A percentile compares a stretch with the other conserved stretches of the same genome.
These are phyloP conservation scores for Butyriboletus loyo DNA, from an alignment of 768 basidiomycete genomes.

Conservation along the genomic window DNA sequence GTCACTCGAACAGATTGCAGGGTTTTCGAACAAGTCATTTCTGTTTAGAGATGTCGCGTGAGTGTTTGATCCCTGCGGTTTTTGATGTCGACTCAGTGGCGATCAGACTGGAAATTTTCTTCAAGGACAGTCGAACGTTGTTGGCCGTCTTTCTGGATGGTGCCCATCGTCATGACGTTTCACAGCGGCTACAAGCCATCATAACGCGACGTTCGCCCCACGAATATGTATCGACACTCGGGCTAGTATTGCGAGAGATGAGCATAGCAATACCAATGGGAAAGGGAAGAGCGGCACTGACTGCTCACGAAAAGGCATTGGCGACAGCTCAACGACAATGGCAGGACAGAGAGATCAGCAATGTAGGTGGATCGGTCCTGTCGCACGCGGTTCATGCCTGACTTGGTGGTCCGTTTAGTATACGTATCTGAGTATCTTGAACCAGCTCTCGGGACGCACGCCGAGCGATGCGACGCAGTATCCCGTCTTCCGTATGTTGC, in stretches of 20 bases:
- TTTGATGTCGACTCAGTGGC: not conserved
- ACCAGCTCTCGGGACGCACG: conserved; percentile 89
- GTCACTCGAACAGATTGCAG: conserved; percentile 75
- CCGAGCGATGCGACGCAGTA: conserved; percentile 95
- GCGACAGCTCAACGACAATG: conserved; percentile 74
- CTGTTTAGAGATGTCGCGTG: conserved; percentile 91
- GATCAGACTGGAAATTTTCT: conserved; percentile 81
- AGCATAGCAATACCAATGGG: conserved; percentile 25
- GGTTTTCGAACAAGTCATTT: conserved; percentile 78
- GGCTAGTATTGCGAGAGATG: conserved; percentile 42
- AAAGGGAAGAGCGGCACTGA: conserved; percentile 8
- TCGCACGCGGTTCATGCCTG: not conserved
- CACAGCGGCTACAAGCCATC: conserved; percentile 49
- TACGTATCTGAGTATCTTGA: conserved; percentile 83
- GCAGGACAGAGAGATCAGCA: conserved; percentile 90
- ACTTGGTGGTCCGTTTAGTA: conserved; percentile 47
- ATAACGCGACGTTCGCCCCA: conserved; percentile 41
- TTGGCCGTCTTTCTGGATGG: conserved; percentile 78
- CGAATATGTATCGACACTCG: conserved; percentile 42
- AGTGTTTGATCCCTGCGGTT: conserved; percentile 29
- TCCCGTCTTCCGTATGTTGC: conserved; percentile 75
- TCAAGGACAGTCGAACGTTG: conserved; percentile 87
- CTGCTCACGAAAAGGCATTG: conserved; percentile 43
- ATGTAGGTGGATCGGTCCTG: conserved; percentile 46
- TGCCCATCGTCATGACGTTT: conserved; percentile 57